Conservation (phyloP, 2,329 filamentous ascomycete species). For the Botryotinia globosa region DNA sequence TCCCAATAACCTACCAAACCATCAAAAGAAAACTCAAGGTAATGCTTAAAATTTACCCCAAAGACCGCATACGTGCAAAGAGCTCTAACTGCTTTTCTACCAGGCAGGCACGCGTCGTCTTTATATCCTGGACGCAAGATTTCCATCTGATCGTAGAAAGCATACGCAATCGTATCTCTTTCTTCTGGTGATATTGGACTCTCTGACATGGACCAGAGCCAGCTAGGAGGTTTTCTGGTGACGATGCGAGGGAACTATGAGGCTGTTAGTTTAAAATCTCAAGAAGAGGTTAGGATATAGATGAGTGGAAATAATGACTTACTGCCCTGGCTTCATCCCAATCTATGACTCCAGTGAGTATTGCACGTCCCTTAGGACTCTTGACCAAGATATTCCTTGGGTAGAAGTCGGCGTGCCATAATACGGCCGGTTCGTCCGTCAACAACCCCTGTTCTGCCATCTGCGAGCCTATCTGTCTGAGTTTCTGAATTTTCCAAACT, state of each 20-base stretch:
- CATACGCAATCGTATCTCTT: background rate
- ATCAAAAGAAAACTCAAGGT: background rate
- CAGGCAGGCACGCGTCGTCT: background rate
- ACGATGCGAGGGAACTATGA: background rate
- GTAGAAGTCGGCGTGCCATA: conserved; percentile 2
- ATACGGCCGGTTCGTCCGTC: background rate
- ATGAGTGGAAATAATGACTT: background rate
- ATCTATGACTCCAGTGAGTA: background rate
- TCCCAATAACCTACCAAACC: background rate
- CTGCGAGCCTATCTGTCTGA: background rate
- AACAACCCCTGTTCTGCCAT: background rate
- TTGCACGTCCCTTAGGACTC: background rate
- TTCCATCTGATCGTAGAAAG: background rate
- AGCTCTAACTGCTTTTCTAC: background rate
- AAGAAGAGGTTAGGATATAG: background rate
- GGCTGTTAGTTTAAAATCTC: background rate
- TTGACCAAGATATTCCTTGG: background rate
- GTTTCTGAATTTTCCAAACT: background rate
- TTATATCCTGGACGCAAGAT: background rate
- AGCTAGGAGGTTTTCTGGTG: background rate
- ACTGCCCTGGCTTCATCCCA: background rate
- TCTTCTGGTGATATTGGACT: background rate
- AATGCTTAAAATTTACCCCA: background rate
- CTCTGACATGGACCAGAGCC: background rate
- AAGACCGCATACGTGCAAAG: background rate